Conservation (phyloP, 495 filamentous ascomycete species). For the Choiromyces venosus region DNA sequence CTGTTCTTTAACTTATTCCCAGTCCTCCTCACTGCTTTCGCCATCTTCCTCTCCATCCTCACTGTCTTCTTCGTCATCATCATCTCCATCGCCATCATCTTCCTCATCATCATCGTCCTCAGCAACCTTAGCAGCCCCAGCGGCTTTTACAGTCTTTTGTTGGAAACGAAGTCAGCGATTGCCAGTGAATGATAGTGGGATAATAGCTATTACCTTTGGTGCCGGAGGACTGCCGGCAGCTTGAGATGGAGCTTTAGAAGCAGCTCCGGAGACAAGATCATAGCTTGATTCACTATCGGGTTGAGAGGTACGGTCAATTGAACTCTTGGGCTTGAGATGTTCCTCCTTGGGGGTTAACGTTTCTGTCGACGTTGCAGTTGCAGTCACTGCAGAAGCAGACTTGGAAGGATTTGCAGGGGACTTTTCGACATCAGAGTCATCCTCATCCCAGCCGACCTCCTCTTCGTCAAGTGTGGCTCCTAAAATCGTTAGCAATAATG, state of each 20-base stretch:
- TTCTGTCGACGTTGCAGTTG: constrained; percentile 32
- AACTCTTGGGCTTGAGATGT: constrained; percentile 28
- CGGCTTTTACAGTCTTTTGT: constrained; percentile 1
- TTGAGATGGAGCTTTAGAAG: constrained; percentile 35
- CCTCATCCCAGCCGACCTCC: constrained; percentile 41
- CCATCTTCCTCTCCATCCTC: constrained; percentile 19
- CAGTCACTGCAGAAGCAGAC: not conserved
- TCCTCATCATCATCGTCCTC: constrained; percentile 18
- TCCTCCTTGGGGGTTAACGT: constrained; percentile 29
- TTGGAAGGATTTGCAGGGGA: constrained; percentile 2
- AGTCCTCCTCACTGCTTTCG: constrained; percentile 30
- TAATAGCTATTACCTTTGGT: constrained; percentile 18
- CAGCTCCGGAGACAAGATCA: constrained; percentile 40
- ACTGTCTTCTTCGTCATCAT: constrained; percentile 10
- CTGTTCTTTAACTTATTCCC: constrained; percentile 18
- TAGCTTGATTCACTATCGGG: constrained; percentile 42
- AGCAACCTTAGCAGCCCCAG: not conserved
- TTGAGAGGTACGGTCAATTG: constrained; percentile 34
- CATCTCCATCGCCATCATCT: not conserved
- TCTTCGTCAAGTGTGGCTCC: constrained; percentile 36
- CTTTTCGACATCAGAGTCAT: constrained; percentile 31
- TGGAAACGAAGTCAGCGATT: not conserved
- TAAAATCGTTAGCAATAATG: constrained; percentile 5
- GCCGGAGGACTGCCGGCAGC: constrained; percentile 29
- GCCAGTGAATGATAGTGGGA: not conserved